Conservation (phyloP, 2,329 filamentous ascomycete genomes). For the Aspergillus quadricinctus region DNA sequence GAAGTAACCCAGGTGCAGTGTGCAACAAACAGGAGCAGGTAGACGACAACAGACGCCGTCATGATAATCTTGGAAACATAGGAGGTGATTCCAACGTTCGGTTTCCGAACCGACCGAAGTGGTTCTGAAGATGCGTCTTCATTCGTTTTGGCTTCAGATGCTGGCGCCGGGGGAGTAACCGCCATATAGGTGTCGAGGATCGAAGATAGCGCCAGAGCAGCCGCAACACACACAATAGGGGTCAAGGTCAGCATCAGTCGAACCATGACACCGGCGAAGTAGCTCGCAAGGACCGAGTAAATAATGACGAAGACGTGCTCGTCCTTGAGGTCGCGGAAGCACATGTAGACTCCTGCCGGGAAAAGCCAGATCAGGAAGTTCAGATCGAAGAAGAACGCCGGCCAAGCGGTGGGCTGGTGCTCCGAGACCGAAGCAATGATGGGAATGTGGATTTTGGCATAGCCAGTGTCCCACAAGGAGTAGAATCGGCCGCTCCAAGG, state of each 20-base stretch:
- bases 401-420: conserved; percentile 98
- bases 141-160: conserved; percentile 40
- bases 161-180: conserved; percentile 55
- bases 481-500: conserved; percentile 99
- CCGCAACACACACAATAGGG: conserved; percentile 90
- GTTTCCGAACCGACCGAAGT: conserved; percentile 67
- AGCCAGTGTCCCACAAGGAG: conserved; percentile 97
- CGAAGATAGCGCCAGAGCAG: conserved; percentile 80
- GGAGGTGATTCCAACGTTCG: conserved; percentile 79
- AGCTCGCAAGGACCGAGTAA: conserved; percentile 92
- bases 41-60: conserved; percentile 66
- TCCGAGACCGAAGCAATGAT: conserved; percentile 99
- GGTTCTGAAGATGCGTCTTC: conserved; percentile 31
- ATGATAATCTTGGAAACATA: conserved; percentile 74
- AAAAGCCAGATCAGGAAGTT: conserved; percentile 99
- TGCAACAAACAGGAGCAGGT: conserved; percentile 87
- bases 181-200: conserved; percentile 84
- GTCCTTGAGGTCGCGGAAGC: conserved; percentile 88
- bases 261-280: conserved; percentile 99
- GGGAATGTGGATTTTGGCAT: conserved; percentile 98
- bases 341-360: conserved; percentile 96
- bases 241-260: conserved; percentile 97
- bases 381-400: conserved; percentile 97
- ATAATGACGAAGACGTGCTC: conserved; percentile 98
- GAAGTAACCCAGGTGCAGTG: conserved; percentile 99